Base-by-base conservation (phyloP, 2,329 filamentous ascomycete genomes). In the Nemania bipapillata region DNA sequence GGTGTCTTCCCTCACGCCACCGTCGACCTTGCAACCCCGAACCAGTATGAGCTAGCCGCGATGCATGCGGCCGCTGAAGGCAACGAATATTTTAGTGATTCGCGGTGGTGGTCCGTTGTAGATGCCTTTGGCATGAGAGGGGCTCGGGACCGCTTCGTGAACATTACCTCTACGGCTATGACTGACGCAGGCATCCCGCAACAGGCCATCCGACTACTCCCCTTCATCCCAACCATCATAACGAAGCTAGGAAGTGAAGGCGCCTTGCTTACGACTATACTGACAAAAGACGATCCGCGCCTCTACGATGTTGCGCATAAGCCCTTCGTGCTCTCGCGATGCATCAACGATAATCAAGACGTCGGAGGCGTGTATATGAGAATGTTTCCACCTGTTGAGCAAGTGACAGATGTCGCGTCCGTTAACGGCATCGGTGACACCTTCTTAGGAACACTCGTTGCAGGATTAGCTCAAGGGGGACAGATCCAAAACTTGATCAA, bases 361-460 rank as follows among this genome's bases (percentile, higher is more conserved):
- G 83, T 90, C 0, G 89, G 94, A 0, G 95, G 94, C 0, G 85
- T 97, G 2, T 97, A 97, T 76, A 94, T 97, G 90, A 79, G 87
- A 37, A 73, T 88, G 22, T 92, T 93, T 78, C 88, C 92, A 0
- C 84, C 91, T 0, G 87, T 87, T 0, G 89, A 92, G 77, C 81
- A 83, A 17, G 85, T 97, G 0, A 81, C 86, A 22, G 89, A 96
- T 28, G 85, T 97, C 1, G 89, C 95, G 1, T 97, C 93, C 54
- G 95, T 98, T 9, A 98, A 98, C 78, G 96, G 95, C 0, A 94
- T 93, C 1, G 96, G 96, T 0, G 96, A 99, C 80, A 97, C 96
- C 0, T 94, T 98, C 78, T 70, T 96, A 8, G 96, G 95, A 0
- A 91, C 94, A 15, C 74, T 97, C 64, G 83, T 97, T n/a, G 91